Evolutionary conservation across 306 rosid species (phyloP).

Genomic region (Citrullus amarus): DNA sequence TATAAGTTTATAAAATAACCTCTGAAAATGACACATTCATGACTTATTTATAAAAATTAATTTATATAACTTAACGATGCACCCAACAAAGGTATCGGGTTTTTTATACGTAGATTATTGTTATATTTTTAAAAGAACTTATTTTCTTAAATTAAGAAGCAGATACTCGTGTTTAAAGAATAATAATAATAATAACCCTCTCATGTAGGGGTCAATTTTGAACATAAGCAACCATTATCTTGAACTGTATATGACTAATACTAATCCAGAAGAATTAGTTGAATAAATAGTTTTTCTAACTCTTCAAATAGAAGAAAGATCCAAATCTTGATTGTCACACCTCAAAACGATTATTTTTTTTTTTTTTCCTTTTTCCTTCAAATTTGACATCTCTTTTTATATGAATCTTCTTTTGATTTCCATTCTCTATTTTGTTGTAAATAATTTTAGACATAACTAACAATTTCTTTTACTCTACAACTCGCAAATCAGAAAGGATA

Average conservation of each 20-base stretch:
- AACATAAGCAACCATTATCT: neutral
- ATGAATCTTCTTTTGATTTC: neutral
- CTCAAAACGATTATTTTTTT: neutral
- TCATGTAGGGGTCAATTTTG: neutral
- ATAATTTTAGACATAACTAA: neutral
- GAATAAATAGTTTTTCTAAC: neutral
- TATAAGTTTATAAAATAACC: neutral
- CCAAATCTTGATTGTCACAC: neutral
- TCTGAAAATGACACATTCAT: neutral
- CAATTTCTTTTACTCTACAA: neutral
- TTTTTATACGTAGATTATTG: neutral
- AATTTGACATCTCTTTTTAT: neutral
- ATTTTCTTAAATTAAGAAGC: neutral
- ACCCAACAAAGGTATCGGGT: neutral
- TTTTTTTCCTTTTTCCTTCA: neutral
- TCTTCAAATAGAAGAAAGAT: neutral
- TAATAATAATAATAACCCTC: too few relatives aligned
- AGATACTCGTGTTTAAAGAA: neutral
- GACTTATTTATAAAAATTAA: neutral
- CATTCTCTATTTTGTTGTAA: neutral
- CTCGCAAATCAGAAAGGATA: neutral
- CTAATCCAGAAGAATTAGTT: neutral
- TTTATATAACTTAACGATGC: neutral
- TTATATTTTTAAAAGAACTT: neutral
- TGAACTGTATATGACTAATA: neutral